Base-by-base conservation (phyloP, 345 rosid genomes). In the Gossypium ekmanianum region DNA sequence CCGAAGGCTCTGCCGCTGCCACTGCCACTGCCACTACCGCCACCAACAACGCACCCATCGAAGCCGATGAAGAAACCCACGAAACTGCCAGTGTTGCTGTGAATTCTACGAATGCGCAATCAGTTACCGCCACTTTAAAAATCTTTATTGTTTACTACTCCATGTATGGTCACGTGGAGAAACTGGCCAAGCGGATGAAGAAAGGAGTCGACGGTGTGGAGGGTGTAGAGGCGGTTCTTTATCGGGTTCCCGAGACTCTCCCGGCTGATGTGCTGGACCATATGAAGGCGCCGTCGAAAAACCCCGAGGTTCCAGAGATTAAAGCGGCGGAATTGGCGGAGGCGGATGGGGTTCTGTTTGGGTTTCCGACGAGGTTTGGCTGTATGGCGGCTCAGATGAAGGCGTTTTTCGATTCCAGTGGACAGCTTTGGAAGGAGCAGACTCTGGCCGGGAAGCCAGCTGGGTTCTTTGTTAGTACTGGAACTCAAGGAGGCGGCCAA, bases 401-500 rank as follows among this genome's bases (percentile, higher is more conserved):
- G 76, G 85, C 97, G 3, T 90, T 91, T 71, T 87, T 87, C 18
- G 97, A 89, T 67, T 83, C 92, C 10, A 89, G 94, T 0, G 90
- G 87, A 3, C 74, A 82, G 52, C 16, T 88, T 55, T 91, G 97
- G 92, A 85, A 79, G 50, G 88, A 89, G 80, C 90, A 87, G 82
- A 84, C 82, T 71, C 92, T 93, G 4, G 92, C 92, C 0, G 93
- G 98, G 17, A 93, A 90, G 67, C 95, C 97, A 8, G 95, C 94
- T 24, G 95, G 97, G 0, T 91, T 93, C 83, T 91, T 91, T 63
- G 88, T 88, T 3, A 91, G 97, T 65, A 88, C 94, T 7, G 97
- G 97, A 2, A 89, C 97, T 16, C 97, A 91, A 65, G 97, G 98
- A 4, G 95, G 97, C 79, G 97, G 95, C 45, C 97, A 93, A 79